These are phyloP conservation scores for Yarrowia phangngaensis DNA, from an alignment of 805 yeast species.

Conservation along the genomic window DNA sequence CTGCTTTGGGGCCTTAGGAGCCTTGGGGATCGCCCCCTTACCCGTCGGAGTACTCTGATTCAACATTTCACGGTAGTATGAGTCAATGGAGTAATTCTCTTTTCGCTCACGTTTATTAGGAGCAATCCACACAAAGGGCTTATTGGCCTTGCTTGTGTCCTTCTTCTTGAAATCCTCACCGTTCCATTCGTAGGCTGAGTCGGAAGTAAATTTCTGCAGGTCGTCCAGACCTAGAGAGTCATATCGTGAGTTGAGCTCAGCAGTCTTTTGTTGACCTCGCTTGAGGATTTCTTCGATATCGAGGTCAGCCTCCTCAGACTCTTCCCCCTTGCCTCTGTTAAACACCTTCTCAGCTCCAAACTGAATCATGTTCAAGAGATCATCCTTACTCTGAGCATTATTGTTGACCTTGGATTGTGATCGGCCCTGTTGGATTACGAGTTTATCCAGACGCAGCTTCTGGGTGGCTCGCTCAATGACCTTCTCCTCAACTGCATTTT, in stretches of 20 bases:
- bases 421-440: conserved; percentile 91
- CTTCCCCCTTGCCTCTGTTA: conserved; percentile 36
- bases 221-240: conserved; percentile 86
- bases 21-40: conserved; percentile 41
- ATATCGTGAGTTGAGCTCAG: conserved; percentile 72
- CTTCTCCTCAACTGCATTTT: conserved; percentile 94
- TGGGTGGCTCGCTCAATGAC: conserved; percentile 95
- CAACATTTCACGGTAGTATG: conserved; percentile 76
- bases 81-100: conserved; percentile 77
- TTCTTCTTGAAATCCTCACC: conserved; percentile 76
- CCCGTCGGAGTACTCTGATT: conserved; percentile 55
- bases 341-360: conserved; percentile 91
- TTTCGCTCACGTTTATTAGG: conserved; percentile 63
- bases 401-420: conserved; percentile 31
- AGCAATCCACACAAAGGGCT: conserved; percentile 64
- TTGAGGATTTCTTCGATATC: conserved; percentile 71
- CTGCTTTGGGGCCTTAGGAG: conserved; percentile 81
- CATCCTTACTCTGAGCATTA: conserved; percentile 56
- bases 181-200: conserved; percentile 92
- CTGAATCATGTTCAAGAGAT: conserved; percentile 88
- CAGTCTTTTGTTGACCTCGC: conserved; percentile 79
- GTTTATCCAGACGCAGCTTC: conserved; percentile 83
- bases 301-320: conserved; percentile 42
- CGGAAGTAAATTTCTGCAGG: conserved; percentile 85
- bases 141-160: conserved; percentile 34